Percentiles rank a stretch among this genome's conserved stretches.
These are phyloP conservation scores for Rhizopus sp. DNA, from an alignment of 371 early-diverging fungal genomes.

Conservation along the genomic window DNA sequence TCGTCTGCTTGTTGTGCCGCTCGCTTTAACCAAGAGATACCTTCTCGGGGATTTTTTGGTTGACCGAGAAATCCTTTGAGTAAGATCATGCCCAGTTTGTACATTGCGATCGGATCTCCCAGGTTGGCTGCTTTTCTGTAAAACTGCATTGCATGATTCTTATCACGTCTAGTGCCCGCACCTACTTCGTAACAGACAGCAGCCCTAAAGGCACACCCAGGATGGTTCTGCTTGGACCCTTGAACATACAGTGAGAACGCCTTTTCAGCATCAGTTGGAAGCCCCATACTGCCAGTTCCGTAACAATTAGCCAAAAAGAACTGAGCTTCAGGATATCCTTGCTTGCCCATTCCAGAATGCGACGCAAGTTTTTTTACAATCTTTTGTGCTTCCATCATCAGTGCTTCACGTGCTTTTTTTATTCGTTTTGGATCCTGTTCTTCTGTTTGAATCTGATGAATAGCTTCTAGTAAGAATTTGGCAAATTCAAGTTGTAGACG, in stretches of 20 bases:
- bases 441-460: constrained; percentile 46
- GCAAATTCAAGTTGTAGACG: constrained; percentile 79
- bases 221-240: constrained; percentile 91
- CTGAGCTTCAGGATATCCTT: constrained; percentile 83
- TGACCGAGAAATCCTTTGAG: constrained; percentile 79
- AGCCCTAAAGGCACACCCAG: constrained; percentile 90
- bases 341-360: constrained; percentile 66
- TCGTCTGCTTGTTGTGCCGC: constrained; percentile 88
- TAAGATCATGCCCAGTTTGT: constrained; percentile 88
- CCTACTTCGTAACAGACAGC: constrained; percentile 97
- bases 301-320: constrained; percentile 91
- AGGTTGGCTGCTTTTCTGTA: constrained; percentile 93
- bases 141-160: constrained; percentile 82
- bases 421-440: constrained; percentile 69
- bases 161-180: constrained; percentile 89
- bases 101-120: constrained; percentile 95
- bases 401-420: constrained; percentile 69
- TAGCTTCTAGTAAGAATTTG: constrained; percentile 70
- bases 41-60: constrained; percentile 80
- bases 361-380: constrained; percentile 76
- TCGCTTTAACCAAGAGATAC: constrained; percentile 91
- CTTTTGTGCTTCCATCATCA: constrained; percentile 75
- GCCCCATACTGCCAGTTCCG: constrained; percentile 72
- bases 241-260: constrained; percentile 91
- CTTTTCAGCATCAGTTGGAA: constrained; percentile 81